Base-by-base conservation (phyloP, 2,329 filamentous ascomycete genomes). In the Botrytis squamosa region DNA sequence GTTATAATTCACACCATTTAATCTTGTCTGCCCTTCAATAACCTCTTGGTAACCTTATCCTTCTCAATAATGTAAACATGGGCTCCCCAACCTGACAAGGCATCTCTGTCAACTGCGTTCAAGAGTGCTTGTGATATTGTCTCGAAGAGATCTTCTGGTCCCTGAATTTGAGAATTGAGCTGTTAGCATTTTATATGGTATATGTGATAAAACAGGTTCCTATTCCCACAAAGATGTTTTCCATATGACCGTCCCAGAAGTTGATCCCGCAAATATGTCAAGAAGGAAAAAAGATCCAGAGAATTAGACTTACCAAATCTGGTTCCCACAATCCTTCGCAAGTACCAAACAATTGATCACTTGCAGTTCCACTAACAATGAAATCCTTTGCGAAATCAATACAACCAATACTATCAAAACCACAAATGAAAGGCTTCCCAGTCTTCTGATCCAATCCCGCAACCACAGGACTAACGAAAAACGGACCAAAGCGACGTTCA, bases 331-430 rank as follows among this genome's bases (percentile, higher is more conserved):
- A 85, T 77, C 93, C 93, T 87, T 99, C 96, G 83, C 96, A 99
- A 84, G 97, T 99, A 86, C 96, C 96, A 86, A 98, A 99, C 80
- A 99, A 87, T 88, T 99, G 96, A 84, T 99, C 95, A 80, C 93
- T 95, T 70, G 96, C 96, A 40, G 96, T 99, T 75, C 96, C 96
- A 79, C 92, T 93, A 78, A 99, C 96, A 83, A 99, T 98, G 84
- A 99, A 99, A 86, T 99, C 96, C 88, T 98, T 98, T 77, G 96
- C 96, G 84, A 98, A 98, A 85, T 99, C 96, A 84, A 99, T 99
- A 85, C 96, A 99, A 78, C 96, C 96, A 84, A 99, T 99, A 84
- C 93, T 97, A 86, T 99, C 96, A 83, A 99, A 99, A 25, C 96
- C 96, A 84, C 96, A 99, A 84, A 99, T 98, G 84, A 98, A 99